A percentile compares a stretch with the other conserved stretches of the same genome.
phyloP scores from a whole-genome alignment of 768 basidiomycete genomes.

The Serendipita sp. region DNA sequence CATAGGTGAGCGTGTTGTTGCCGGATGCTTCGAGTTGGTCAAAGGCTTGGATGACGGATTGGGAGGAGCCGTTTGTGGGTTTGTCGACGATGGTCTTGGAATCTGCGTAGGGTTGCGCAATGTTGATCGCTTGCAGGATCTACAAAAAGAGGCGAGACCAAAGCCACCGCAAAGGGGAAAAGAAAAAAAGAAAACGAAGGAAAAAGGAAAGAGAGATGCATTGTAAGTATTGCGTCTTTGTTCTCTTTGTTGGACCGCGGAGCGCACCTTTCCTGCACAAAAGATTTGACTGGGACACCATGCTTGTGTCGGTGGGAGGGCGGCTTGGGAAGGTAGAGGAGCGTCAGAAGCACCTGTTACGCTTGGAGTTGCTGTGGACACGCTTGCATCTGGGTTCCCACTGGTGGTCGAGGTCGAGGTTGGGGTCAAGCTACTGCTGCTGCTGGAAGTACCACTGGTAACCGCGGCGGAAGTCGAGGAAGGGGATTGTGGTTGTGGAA shows the following conservation, averaged over 20 bases:
- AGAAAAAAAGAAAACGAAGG: background rate
- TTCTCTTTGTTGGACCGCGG: background rate
- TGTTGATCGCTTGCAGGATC: constrained; percentile 74
- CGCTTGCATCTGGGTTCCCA: constrained; percentile 13
- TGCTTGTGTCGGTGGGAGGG: constrained; percentile 49
- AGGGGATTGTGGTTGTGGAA: too few relatives aligned
- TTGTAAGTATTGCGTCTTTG: too few relatives aligned
- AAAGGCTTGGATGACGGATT: constrained; percentile 59
- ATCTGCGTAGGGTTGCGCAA: constrained; percentile 60
- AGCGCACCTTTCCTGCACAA: constrained; percentile 57
- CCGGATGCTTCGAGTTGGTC: constrained; percentile 25
- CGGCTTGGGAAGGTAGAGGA: constrained; percentile 46
- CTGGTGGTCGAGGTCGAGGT: too few relatives aligned
- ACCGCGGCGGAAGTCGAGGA: too few relatives aligned
- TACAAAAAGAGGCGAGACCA: constrained; percentile 19
- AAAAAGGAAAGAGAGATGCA: background rate
- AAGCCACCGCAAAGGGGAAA: background rate
- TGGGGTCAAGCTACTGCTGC: too few relatives aligned
- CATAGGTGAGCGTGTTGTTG: constrained; percentile 35
- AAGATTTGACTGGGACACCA: constrained; percentile 73
- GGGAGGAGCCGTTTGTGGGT: constrained; percentile 55
- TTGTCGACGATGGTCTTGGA: constrained; percentile 84
- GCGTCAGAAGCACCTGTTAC: constrained; percentile 39
- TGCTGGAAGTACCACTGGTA: too few relatives aligned
- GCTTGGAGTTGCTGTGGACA: constrained; percentile 49